Evolutionary conservation across 805 yeast species (phyloP), one percentile per base, ranked within the genome.

Genomic region (Metschnikowia baotianmanensis): DNA sequence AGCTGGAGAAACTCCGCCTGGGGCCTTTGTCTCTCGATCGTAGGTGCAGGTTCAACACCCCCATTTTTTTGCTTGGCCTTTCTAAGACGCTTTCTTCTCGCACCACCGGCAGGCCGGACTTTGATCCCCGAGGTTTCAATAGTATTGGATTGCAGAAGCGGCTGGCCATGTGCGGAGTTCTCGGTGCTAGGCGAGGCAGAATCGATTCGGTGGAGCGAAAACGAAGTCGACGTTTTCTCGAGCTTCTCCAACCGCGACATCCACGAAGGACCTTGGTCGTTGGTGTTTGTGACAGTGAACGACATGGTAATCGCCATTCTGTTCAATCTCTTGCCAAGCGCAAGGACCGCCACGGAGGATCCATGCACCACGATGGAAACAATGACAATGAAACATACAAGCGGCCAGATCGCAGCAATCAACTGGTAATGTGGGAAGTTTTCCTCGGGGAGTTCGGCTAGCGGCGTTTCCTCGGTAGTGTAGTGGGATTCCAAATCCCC

Each of bases 281-380:
- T 82, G 17, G 86, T 80, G 42, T 62, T 64, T 2, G 68, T 61
- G 24, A 65, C 59, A 16, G 96, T 88, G 58, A 87, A 83, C 0
- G 97, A 79, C 83, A 90, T 86, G 1, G 96, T 86, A 53, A 91
- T 78, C 1, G 96, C 87, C 82, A 93, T 86, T 38, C 95, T 83
- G 67, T 90, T 89, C 60, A 91, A 74, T 43, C 91, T 84, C 56
- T 82, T 85, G 35, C 99, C 98, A 18, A 53, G 42, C 2, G 54
- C 45, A 25, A 50, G 45, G 23, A 51, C 55, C 1, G 56, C 55
- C 31, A 53, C 42, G 34, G 96, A 86, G 0, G 95, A 87, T 3
- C 97, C 97, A 62, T 89, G 97, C 17, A 89, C 91, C 15, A 86
- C 67, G 52, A 89, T 86, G 0, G 96, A 89, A 0, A 90, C 74